Conservation (phyloP, 139 green algal species). For the Chlorella sp. region DNA sequence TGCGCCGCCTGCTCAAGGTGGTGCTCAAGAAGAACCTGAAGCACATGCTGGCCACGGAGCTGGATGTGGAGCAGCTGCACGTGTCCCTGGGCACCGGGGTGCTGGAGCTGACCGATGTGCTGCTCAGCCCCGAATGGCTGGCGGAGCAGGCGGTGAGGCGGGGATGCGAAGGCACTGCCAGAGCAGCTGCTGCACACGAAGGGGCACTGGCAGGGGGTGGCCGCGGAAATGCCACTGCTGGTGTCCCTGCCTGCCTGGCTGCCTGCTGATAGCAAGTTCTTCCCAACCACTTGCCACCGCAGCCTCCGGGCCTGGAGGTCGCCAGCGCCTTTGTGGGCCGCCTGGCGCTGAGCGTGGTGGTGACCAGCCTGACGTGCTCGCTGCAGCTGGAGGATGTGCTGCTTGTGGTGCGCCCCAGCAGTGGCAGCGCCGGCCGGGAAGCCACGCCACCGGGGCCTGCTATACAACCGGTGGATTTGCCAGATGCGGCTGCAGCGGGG, state of each 20-base stretch:
- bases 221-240: not conserved
- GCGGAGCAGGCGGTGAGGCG: slow-evolving; percentile 57
- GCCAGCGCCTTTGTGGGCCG: slow-evolving; percentile 65
- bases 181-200: not conserved
- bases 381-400: slow-evolving; percentile 65
- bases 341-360: slow-evolving; percentile 56
- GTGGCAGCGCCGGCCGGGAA: not conserved
- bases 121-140: slow-evolving; percentile 74
- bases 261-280: no score
- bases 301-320: slow-evolving; percentile 54
- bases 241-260: not conserved
- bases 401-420: slow-evolving; percentile 54
- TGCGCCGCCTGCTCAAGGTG: slow-evolving; percentile 80
- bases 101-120: slow-evolving; percentile 73
- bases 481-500: not conserved
- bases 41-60: slow-evolving; percentile 52
- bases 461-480: not conserved
- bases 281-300: not conserved
- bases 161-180: not conserved
- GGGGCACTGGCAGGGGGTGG: not conserved
- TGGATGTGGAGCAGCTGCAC: slow-evolving; percentile 80
- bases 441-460: not conserved
- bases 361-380: slow-evolving; percentile 50
- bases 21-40: slow-evolving; percentile 72
- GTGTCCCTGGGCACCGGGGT: slow-evolving; percentile 68